Conservation (phyloP, 129 eudicot species). For the Ambrosia trifida region DNA sequence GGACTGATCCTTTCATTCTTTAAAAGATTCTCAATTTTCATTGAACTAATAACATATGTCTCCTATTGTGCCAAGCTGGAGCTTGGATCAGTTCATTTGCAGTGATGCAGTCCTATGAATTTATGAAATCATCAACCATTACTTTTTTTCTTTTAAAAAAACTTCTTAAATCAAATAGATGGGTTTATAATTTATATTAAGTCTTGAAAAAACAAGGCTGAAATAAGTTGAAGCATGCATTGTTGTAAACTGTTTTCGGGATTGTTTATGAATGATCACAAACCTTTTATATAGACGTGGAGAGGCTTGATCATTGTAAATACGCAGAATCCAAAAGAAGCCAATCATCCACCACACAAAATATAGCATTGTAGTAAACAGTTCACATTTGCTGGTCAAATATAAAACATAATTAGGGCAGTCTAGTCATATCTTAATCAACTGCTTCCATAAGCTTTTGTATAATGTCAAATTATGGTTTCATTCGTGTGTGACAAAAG, state of each 20-base stretch:
- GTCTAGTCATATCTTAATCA: background rate
- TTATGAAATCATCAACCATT: background rate
- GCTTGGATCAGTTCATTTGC: background rate
- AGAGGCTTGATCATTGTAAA: constrained; percentile 49
- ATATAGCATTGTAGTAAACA: constrained; percentile 48
- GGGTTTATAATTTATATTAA: background rate
- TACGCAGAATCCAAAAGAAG: constrained; percentile 56
- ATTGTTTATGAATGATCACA: constrained; percentile 8
- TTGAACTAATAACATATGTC: too few species aligned
- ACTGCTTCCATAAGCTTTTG: background rate
- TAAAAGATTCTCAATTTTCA: too few species aligned
- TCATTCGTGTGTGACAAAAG: background rate
- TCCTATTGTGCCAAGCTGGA: too few species aligned
- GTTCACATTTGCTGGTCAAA: constrained; percentile 50
- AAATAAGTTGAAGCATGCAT: constrained; percentile 6
- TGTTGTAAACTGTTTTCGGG: constrained; percentile 6
- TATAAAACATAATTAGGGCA: constrained; percentile 12
- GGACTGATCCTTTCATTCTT: constrained; percentile 1
- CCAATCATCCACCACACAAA: constrained; percentile 79
- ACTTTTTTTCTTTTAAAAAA: background rate
- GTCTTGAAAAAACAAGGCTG: background rate
- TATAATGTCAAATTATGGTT: background rate
- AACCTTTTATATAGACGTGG: constrained; percentile 43
- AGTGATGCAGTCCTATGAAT: background rate
- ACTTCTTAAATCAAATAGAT: constrained; percentile 3